Base-by-base conservation (phyloP, 73 alveolate genomes). In the Paramecium pentaurelia region DNA sequence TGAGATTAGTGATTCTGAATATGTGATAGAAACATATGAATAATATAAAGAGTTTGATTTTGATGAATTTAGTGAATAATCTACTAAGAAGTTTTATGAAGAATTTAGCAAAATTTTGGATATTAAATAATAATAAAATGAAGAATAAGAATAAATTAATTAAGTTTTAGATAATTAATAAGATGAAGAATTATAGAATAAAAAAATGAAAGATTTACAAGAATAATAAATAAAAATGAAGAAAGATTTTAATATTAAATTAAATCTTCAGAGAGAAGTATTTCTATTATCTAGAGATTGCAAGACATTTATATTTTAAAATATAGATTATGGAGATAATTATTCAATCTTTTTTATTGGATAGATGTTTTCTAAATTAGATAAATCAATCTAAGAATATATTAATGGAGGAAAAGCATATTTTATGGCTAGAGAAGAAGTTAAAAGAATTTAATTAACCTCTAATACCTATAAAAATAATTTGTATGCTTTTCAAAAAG, bases 401-500 rank as follows among this genome's bases (percentile, higher is more conserved):
- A 18, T 80, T 2, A 45, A 18, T 44, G 91, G 91, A 2, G 51
- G 34, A 0, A 80, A 80, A 12, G 91, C 91, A 6, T 80, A 80
- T 45, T 80, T 45, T 80, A 80, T 80, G 91, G 75, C 91, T 10
- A 80, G 91, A 40, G 94, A 71, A n/a, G 92, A 70, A 18, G 30
- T 45, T 0, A 89, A 47, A 18, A 27, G 80, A 25, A 60, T 70
- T 0, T 11, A 89, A 44, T 6, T 71, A 40, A 58, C 80, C 6
- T 12, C 42, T 8, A 18, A 54, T 14, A 42, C 34, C 8, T 47
- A 89, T 45, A 34, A 25, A 8, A 83, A 89, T 14, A 45, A 71
- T 20, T 44, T 54, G 6, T 30, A 68, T 28, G 54, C 68, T 28
- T 68, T 42, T 45, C 5, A 45, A 12, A 60, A 89, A 51, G 94